Evolutionary conservation across 768 basidiomycete species (phyloP), one percentile per base, ranked within the genome.

Genomic region (Russula sp.): DNA sequence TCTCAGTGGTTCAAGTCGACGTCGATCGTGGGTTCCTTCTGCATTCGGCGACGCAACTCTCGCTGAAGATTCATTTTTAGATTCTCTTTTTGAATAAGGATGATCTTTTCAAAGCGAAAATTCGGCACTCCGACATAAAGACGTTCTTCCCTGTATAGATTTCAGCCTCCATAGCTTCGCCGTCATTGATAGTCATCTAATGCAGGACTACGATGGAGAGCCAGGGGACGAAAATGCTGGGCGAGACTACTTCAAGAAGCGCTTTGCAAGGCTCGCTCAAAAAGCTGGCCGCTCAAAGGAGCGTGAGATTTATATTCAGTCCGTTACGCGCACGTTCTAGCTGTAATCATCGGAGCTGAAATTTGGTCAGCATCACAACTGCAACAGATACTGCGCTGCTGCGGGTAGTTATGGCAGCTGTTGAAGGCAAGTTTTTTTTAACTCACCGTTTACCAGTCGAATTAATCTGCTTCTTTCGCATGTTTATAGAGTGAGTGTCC

Each of bases 1-100:
- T 95, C 93, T 10, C 93, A 95, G 67, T 97, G 94, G 94, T 97
- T 97, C 77, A 90, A 91, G 75, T 84, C 89, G 66, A 95, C 94
- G 0, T 94, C 92, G 10, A 92, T 97, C 59, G 94, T 94, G 66
- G 50, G 67, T 18, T 35, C 22, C 40, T 45, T 18, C n/a, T 52
- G 20, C 31, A 34, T 53, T 16, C 45, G 49, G 59, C 6, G 34
- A 52, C 8, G 16, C 11, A 35, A 27, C 35, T 42, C 27, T 45
- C 32, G 35, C 57, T 56, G n/a, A 68, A 37, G 13, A 37, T 14
- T 42, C 34, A 10, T 14, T 13, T 45, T 20, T 59, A 74, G 92
- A 96, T 97, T 66, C 81, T 97, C 40, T 96, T 96, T 81, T 80
- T 96, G 62, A 97, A 96, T 77, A 97, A 98, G 77, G 88, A 94